Base-by-base conservation (phyloP, 306 rosid genomes). In the Hylodesmum podocarpum region DNA sequence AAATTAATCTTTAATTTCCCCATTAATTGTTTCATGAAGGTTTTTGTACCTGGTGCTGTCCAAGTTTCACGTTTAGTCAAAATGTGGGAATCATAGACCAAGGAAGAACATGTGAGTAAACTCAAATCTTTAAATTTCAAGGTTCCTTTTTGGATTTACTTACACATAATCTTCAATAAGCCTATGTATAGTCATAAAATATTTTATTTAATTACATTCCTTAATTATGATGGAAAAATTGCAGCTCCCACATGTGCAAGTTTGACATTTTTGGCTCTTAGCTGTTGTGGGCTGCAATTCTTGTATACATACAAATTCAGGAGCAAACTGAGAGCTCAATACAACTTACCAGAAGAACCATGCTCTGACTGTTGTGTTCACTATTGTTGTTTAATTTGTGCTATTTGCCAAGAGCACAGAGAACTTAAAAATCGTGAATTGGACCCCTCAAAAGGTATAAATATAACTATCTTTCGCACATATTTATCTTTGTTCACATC, bases 361-460 rank as follows among this genome's bases (percentile, higher is more conserved):
- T 79, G 78, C 76, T 3, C 0, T 1, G 87, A 83, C 28, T 79
- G 14, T 8, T 75, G 78, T 4, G 78, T 83, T 29, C 87, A 79
- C 3, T 83, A 27, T 9, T 79, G 74, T 2, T 83, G 81, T 59
- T 0, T 7, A 34, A 0, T 2, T 55, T 79, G 81, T 53, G 87
- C 84, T 19, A 18, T 83, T 62, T 74, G 83, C 18, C 87, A 83
- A 79, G 84, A 83, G 27, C 21, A 83, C 61, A 24, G 84, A 27
- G 87, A 83, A 58, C 87, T 83, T 58, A 79, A 79, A 53, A 74
- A 79, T 31, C 86, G 86, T 53, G 80, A 83, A 28, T 1, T 51
- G 4, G 76, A 83, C 34, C 86, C 86, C 41, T 44, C 77, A 19
- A 29, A 40, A 57, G 86, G 85, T 81, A 43, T 44, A n/a, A n/a